Base-by-base conservation (phyloP, 148 eudicot genomes). In the Chenopodium album region DNA sequence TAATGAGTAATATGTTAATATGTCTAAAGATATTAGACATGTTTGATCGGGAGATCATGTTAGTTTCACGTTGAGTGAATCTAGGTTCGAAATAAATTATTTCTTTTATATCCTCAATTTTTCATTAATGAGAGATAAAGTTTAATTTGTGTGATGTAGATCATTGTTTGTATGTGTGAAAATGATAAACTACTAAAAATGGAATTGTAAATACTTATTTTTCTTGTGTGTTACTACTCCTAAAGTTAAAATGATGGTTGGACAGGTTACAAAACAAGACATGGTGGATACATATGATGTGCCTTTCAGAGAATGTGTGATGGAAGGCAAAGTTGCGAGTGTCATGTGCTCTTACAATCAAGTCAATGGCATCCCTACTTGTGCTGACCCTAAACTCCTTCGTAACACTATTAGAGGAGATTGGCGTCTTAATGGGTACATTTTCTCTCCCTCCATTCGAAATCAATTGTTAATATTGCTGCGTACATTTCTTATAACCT, bases 341-440 rank as follows among this genome's bases (percentile, higher is more conserved):
- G 94, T 95, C 0, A 95, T 95, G 98, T 95, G 98, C 83, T 95
- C 98, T 4, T 95, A 93, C 83, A 95, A 95, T 79, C 94, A 93
- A 78, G 96, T 95, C 63, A 95, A 95, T 44, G 97, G 98, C 63
- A 67, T 93, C 76, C 98, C 97, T 3, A 92, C 97, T 41, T 95
- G 98, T 78, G 98, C 98, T 7, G 94, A 95, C 34, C 98, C 98
- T 10, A 88, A 78, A 17, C 93, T 95, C 69, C 96, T 95, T 59
- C 86, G 87, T 4, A 46, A 77, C 87, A 95, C 97, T 13, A 82
- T 95, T 6, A 85, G 98, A 16, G 89, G 88, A 29, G 85, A 83
- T 23, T 95, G 98, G 98, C 84, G 79, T n/a, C 96, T 95, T 78
- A 90, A 92, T 28, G 98, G 97, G 90, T 92, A 86, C 28, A 1